Evolutionary conservation across 148 eudicot species (phyloP), one percentile per base, ranked within the genome.

Genomic region (Rhododendron henanense): DNA sequence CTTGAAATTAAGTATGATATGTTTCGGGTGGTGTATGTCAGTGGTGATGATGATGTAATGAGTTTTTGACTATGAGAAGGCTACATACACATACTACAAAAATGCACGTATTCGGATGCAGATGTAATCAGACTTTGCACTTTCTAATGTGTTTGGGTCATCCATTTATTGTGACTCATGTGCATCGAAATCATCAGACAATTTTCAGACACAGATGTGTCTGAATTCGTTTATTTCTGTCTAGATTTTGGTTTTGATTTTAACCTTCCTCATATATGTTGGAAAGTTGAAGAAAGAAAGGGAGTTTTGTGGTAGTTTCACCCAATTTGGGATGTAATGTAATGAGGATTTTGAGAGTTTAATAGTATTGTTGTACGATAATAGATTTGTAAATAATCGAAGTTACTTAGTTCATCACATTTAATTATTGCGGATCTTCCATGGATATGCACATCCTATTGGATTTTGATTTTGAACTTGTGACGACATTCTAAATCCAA

Each of bases 11-110:
- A 91, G 85, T 91, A 91, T 50, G 93, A 91, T 61, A 59, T 91
- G 10, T 91, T 89, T 78, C 51, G 84, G 71, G 93, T 91, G 73
- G 90, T 85, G 14, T 91, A 87, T 85, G 90, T 90, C 14, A 87
- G 86, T 69, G 87, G 89, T 44, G 90, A 91, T 48, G 67, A 81
- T 84, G 67, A 81, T 84, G 87, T 63, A 51, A 2, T 81, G 11
- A 74, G 35, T 47, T 74, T 61, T 65, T 87, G 84, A 37, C 48
- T 47, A 47, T 71, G 3, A 18, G 6, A 4, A 55, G 18, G 21
- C 1, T 55, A 18, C 61, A 55, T 1, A 55, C 19, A 53, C 57
- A 51, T 51, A 51, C 16, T 48, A 51, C 14, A 51, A 55, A 4
- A 55, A 15, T 4, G 5, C 61, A 5, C 61, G 1, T 4, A 16